Evolutionary conservation across 768 basidiomycete species (phyloP), one percentile per base, ranked within the genome.

Genomic region (Naganishia kalamii): DNA sequence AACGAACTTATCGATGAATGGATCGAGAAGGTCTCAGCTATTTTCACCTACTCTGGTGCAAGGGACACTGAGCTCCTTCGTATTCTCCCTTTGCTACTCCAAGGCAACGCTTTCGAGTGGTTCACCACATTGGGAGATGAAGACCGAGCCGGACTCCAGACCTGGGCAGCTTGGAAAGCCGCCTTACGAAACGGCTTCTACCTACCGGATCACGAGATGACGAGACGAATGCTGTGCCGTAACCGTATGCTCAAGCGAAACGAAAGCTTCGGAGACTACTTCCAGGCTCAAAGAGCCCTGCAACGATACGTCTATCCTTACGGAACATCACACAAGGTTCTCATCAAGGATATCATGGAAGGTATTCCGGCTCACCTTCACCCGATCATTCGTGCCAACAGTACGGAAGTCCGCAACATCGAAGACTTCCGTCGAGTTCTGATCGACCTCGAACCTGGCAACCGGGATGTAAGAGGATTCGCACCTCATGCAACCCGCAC

Each of bases 371-470:
- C n/a, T 29, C 32, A 27, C 30, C 21, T 62, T 29, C 25, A 51
- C 10, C 48, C 40, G 29, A 29, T 48, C 49, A 63, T 63, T 30
- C 23, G 37, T 23, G 30, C 62, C 17, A 50, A 40, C 21, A 25
- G 49, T 48, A 46, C n/a, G 11, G 25, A 15, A 15, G 23, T 33
- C 8, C 49, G 32, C 13, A 52, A 32, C 30, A 19, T 41, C 7
- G 50, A 63, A 27, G 62, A 63, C 19, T 51, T 63, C 62, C 23
- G 40, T 13, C 25, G 62, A 27, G 37, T 63, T 33, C 49, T 63
- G 13, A 46, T 63, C 29, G 50, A 63, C 29, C 32, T 63, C 37
- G 62, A 63, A 43, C 62, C 62, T 11, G 50, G 50, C 15, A 35
- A 41, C 12, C 33, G 63, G 12, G 13, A 19, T 25, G 3, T 4